A percentile compares a stretch with the other conserved stretches of the same genome.
These are phyloP conservation scores for Tephrocybe sp. DNA, from an alignment of 768 basidiomycete genomes.

Conservation along the genomic window DNA sequence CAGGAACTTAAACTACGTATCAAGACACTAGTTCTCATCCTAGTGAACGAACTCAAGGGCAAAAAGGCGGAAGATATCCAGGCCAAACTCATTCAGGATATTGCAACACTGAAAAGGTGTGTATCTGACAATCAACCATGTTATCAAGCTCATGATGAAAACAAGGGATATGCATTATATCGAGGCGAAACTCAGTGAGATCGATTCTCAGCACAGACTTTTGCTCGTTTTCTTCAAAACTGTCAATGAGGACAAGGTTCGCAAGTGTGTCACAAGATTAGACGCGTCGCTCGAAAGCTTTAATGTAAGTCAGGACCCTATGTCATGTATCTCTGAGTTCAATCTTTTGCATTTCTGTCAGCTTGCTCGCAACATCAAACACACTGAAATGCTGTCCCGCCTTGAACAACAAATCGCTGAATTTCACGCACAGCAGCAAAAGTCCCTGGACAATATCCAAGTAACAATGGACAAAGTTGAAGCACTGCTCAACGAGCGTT, in stretches of 20 bases:
- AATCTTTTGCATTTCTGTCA: background rate
- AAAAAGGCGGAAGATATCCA: conserved; percentile 8
- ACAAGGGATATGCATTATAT: background rate
- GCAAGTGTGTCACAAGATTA: background rate
- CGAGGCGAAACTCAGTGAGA: background rate
- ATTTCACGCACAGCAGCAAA: conserved; percentile 4
- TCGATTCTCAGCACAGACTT: background rate
- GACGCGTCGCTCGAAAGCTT: conserved; percentile 4
- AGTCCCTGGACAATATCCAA: background rate
- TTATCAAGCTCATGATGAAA: background rate
- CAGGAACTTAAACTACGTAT: conserved; percentile 11
- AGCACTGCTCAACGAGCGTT: background rate
- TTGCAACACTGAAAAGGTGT: background rate
- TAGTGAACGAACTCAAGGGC: conserved; percentile 12
- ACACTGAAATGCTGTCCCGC: background rate
- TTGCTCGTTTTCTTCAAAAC: background rate
- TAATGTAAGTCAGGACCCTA: background rate
- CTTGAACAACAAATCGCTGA: conserved; percentile 10
- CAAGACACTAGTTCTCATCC: conserved; percentile 4
- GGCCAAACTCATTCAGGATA: background rate
- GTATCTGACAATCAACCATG: background rate
- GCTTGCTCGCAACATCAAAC: conserved; percentile 5
- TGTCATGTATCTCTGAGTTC: background rate
- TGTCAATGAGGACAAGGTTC: background rate
- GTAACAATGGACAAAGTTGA: conserved; percentile 5